Evolutionary conservation across 2,329 filamentous ascomycete species (phyloP), one percentile per base, ranked within the genome.

Genomic region (Fusarium sublunatum): DNA sequence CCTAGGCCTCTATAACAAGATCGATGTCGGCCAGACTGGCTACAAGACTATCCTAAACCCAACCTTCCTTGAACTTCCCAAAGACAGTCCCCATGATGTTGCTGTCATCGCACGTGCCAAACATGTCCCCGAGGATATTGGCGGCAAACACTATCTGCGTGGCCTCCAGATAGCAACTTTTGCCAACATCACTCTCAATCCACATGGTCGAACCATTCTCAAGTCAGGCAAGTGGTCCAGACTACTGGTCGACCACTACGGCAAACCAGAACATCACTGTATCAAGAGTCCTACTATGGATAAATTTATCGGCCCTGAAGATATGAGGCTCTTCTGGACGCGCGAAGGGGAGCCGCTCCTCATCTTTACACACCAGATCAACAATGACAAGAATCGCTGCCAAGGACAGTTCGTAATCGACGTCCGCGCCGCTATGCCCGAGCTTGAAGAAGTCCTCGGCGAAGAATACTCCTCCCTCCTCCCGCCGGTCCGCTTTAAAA

Each of bases 321-420:
- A 68, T 5, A 68, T 68, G 65, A 68, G 68, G 65, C 36, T 68
- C 8, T 68, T 68, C 51, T 68, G 65, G 65, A 68, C 65, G 7
- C 58, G 61, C 15, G 39, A 38, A 0, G 65, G 65, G 3, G 65
- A 65, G 13, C 65, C 65, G 1, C 53, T 68, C 34, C 53, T 68
- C 41, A 68, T 68, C 3, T 68, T 68, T 12, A 68, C 65, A 0
- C 46, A 68, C 4, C 65, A 68, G 36, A 65, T 68, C 22, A 5
- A 68, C 25, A 49, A 64, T 4, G 61, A 68, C 28, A 48, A 49
- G 5, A 26, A 64, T 12, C 19, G 19, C 19, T 68, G 65, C 6
- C 53, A 68, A 35, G 65, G 65, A 2, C 62, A 66, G n/a, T 68
- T 68, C 34, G 29, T 68, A 6, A 25, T 68, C 22, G 65, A 68